These are phyloP conservation scores for Forsythia viridissima DNA, from an alignment of 257 asterid genomes.

Conservation along the genomic window DNA sequence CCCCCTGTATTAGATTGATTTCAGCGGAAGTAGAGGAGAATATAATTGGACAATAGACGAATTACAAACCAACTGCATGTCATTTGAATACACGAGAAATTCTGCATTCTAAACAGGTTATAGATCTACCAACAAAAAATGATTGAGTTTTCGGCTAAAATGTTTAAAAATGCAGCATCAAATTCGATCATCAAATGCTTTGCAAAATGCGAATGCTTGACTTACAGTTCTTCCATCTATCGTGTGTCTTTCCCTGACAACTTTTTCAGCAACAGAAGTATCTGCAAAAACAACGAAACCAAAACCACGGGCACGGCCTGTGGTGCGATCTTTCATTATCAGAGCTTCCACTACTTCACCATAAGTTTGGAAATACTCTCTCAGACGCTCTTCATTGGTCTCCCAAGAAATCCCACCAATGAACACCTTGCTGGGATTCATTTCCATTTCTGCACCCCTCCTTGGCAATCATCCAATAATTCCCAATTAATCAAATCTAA, in stretches of 20 bases:
- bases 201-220: conserved; percentile 21
- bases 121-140: background rate
- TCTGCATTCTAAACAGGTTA: background rate
- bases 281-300: conserved; percentile 85
- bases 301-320: conserved; percentile 97
- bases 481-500: conserved; percentile 20
- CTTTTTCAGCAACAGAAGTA: conserved; percentile 84
- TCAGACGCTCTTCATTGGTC: conserved; percentile 82
- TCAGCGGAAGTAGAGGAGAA: background rate
- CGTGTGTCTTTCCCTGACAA: conserved; percentile 75
- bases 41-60: background rate
- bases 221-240: conserved; percentile 93
- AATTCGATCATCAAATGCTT: conserved; percentile 10
- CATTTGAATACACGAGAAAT: background rate
- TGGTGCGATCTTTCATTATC: conserved; percentile 88
- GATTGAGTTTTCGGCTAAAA: background rate
- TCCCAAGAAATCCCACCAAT: conserved; percentile 99
- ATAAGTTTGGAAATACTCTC: conserved; percentile 70
- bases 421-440: conserved; percentile 79
- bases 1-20: background rate
- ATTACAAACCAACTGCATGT: background rate
- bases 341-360: conserved; percentile 89
- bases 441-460: conserved; percentile 66
- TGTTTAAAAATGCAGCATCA: conserved; percentile 5
- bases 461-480: conserved; percentile 30